phyloP scores from a whole-genome alignment of 73 alveolate genomes.

The Paramecium bursaria region DNA sequence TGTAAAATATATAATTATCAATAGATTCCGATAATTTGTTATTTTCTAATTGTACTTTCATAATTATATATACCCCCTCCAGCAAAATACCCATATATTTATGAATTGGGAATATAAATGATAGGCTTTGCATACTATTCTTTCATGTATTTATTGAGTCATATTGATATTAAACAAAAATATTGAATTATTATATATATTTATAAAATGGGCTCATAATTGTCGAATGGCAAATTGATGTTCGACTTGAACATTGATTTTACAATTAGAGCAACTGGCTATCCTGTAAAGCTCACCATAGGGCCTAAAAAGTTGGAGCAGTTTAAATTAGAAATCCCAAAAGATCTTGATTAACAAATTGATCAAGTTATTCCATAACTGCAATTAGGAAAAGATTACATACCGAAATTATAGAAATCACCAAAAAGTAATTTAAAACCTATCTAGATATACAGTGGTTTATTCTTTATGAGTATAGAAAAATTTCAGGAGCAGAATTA shows the following conservation, averaged over 20 bases:
- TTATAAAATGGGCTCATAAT: constrained; percentile 21
- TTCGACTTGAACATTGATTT: neutral
- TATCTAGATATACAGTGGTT: constrained; percentile 16
- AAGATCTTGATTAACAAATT: neutral
- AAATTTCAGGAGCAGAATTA: neutral
- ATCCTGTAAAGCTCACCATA: neutral
- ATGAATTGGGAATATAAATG: neutral
- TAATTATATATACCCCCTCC: neutral
- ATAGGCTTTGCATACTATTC: neutral
- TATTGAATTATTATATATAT: too few relatives aligned
- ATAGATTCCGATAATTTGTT: too few relatives aligned
- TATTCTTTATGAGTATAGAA: constrained; percentile 8
- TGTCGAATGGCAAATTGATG: constrained; percentile 26
- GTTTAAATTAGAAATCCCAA: neutral
- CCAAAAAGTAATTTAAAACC: constrained; percentile 3
- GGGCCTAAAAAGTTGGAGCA: neutral
- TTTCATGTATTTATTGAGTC: neutral
- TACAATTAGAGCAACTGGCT: neutral
- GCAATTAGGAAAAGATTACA: neutral
- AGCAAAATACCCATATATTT: neutral
- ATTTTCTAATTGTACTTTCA: neutral
- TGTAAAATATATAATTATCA: too few relatives aligned
- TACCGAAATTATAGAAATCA: neutral
- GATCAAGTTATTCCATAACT: neutral
- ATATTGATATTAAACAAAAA: too few relatives aligned